Conservation (phyloP, 768 basidiomycete species). For the Tulasnella sp. region DNA sequence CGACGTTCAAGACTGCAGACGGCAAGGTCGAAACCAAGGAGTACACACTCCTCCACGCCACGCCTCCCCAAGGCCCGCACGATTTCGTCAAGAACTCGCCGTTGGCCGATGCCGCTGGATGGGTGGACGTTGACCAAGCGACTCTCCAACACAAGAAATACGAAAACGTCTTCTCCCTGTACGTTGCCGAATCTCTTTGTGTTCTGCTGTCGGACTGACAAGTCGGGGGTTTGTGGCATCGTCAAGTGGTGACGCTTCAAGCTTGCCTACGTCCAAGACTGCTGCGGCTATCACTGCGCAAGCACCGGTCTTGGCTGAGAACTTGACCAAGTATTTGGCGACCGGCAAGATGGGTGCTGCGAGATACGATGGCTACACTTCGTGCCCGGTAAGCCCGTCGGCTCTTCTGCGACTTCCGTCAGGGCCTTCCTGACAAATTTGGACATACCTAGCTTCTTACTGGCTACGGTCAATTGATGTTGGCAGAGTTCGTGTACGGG, state of each 20-base stretch:
- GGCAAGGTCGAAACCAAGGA: constrained; percentile 64
- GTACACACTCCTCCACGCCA: constrained; percentile 79
- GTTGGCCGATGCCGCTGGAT: constrained; percentile 76
- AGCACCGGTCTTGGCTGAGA: constrained; percentile 86
- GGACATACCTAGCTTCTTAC: constrained; percentile 56
- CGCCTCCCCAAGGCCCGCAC: constrained; percentile 89
- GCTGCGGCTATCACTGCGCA: constrained; percentile 91
- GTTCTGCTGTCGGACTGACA: too few relatives aligned
- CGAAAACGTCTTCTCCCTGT: constrained; percentile 37
- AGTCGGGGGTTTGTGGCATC: too few relatives aligned
- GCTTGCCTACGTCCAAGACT: constrained; percentile 92
- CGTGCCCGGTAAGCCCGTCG: constrained; percentile 64
- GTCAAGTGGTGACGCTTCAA: constrained; percentile 83
- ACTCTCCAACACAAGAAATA: constrained; percentile 84
- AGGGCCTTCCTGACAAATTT: neutral
- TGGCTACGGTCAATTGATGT: constrained; percentile 66
- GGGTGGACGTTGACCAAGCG: constrained; percentile 79
- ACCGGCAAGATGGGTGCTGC: constrained; percentile 66
- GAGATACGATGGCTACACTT: constrained; percentile 82
- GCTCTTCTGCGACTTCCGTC: constrained; percentile 20
- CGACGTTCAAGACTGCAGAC: constrained; percentile 79
- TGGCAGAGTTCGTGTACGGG: constrained; percentile 94
- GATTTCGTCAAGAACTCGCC: constrained; percentile 74
- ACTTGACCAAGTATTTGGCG: constrained; percentile 70
- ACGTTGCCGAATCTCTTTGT: neutral